Base-by-base conservation (phyloP, 2,329 filamentous ascomycete genomes). In the Claviceps cyperi region DNA sequence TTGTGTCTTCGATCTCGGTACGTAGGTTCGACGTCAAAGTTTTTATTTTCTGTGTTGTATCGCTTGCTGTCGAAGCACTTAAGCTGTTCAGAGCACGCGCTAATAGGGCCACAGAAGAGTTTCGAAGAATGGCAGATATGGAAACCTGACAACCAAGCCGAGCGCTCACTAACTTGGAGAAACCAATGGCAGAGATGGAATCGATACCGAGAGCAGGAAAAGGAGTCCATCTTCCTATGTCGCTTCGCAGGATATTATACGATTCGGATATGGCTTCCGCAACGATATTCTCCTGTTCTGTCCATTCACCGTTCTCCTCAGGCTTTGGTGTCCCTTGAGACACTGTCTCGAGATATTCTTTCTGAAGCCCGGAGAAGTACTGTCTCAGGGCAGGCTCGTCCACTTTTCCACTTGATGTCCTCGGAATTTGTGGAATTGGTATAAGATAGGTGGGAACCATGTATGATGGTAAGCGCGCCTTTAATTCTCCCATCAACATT, bases 201-300 rank as follows among this genome's bases (percentile, higher is more conserved):
- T 95, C 88, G 5, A 96, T 64, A 0, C 90, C 90, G 2, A 94
- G 64, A n/a, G 75, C 78, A 50, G 84, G 81, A 53, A 95, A 84
- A 0, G 88, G 87, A 0, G 80, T 83, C 66, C 81, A 81, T 35
- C 77, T 76, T 9, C 65, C 68, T 38, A 94, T 70, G 0, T 70
- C 64, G 1, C 62, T 56, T 3, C 60, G 51, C 0, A 75, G 59
- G 1, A 78, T 60, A 0, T 66, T 60, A 1, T 83, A 69, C 0
- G 74, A 66, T 5, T 70, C 57, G 0, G 76, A 68, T 6, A 94
- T 64, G 1, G 74, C 66, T 0, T 68, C 54, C 1, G 77, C 77
- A 49, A 94, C 70, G 0, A 60, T 54, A 1, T 53, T 59, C 59
- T 94, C 87, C 5, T 68, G 59, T 0, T 68, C 57, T 1, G 75